Evolutionary conservation across 106 monocot genomes (phyloP).

Genomic region (Allium cepa): DNA sequence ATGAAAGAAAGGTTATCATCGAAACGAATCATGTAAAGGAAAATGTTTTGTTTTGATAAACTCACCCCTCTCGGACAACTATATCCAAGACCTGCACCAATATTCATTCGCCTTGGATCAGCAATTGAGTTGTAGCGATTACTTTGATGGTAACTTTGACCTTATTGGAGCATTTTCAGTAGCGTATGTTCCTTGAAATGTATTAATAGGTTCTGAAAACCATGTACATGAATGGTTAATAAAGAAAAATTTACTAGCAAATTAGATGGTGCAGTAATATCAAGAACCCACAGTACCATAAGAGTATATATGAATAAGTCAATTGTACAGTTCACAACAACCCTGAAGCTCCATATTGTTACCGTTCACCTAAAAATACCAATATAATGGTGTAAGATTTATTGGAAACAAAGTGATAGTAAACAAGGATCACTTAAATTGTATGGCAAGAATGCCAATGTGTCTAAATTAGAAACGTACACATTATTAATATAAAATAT

Average conservation of each 20-base stretch:
- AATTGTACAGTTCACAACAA: constrained; percentile 96
- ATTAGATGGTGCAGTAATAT: neutral
- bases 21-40: too few species aligned
- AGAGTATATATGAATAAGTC: constrained; percentile 96
- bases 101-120: constrained; percentile 62
- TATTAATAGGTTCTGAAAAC: constrained; percentile 92
- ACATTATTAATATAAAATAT: too few species aligned
- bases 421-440: too few species aligned
- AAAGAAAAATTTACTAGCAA: neutral
- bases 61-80: constrained; percentile 79
- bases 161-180: constrained; percentile 93
- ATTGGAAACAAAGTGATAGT: too few species aligned
- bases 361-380: constrained; percentile 68
- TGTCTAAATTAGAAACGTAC: too few species aligned
- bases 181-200: constrained; percentile 87
- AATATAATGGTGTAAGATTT: neutral
- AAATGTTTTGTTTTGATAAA: neutral
- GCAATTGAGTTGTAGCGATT: constrained; percentile 98
- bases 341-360: constrained; percentile 96
- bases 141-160: constrained; percentile 84
- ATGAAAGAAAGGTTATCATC: too few species aligned
- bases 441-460: too few species aligned
- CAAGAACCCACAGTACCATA: constrained; percentile 64
- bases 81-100: constrained; percentile 97
- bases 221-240: constrained; percentile 1